These are phyloP conservation scores for Amylostereum areolatum DNA, from an alignment of 1,284 basidiomycete species.

Conservation along the genomic window DNA sequence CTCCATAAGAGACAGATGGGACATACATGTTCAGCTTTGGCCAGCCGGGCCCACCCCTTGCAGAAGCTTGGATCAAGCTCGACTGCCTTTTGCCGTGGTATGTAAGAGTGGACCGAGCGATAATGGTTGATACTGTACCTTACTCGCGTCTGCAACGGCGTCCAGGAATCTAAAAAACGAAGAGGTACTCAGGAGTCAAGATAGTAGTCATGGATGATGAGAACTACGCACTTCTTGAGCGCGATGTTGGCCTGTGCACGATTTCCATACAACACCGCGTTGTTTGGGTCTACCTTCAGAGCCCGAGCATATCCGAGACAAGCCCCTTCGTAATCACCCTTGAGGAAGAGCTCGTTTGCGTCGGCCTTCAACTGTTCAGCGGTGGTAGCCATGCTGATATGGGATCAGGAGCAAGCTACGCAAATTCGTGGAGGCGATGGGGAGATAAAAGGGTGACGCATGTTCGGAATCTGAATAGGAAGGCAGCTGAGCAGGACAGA, in stretches of 20 bases:
- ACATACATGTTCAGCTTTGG: slow-evolving; percentile 20
- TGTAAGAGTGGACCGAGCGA: not conserved
- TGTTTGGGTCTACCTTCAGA: slow-evolving; percentile 23
- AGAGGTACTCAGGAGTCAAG: not conserved
- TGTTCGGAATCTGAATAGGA: too few relatives aligned
- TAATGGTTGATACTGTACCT: not conserved
- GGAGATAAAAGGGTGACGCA: too few relatives aligned
- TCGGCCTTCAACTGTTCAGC: slow-evolving; percentile 1
- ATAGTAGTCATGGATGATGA: not conserved
- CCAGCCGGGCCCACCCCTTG: slow-evolving; percentile 29
- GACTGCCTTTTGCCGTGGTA: slow-evolving; percentile 18
- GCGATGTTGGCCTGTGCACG: slow-evolving; percentile 23
- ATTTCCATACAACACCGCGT: slow-evolving; percentile 28
- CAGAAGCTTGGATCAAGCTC: slow-evolving; percentile 25
- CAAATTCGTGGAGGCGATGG: too few relatives aligned
- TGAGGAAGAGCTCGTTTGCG: not conserved
- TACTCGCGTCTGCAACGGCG: not conserved
- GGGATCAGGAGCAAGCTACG: too few relatives aligned
- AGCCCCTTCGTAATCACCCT: not conserved
- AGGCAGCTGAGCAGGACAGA: too few relatives aligned
- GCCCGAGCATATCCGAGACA: slow-evolving; percentile 1
- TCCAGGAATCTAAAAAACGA: not conserved
- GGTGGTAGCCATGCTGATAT: too few relatives aligned
- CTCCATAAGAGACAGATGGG: not conserved
- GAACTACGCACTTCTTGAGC: slow-evolving; percentile 21